Evolutionary conservation across 2,329 filamentous ascomycete species (phyloP), one percentile per base, ranked within the genome.

Genomic region (Talaromyces marneffei): DNA sequence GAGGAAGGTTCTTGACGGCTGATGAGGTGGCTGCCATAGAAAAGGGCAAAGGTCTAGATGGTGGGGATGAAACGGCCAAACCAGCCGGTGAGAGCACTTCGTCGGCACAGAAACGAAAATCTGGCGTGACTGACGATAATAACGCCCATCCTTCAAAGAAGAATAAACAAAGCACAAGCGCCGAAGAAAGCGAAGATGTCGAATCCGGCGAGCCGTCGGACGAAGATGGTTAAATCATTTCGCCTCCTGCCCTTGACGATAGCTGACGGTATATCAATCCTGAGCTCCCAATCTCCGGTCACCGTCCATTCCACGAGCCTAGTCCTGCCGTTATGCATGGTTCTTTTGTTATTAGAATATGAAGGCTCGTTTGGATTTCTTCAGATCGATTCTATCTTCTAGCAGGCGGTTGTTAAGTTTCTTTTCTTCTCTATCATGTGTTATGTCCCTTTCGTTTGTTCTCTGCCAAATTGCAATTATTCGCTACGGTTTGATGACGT

Each of bases 21-120:
- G 94, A 97, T 61, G 94, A 99, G 74, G 92, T 97, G 3, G 91
- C 92, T 5, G 88, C 89, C 56, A 92, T 96, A 80, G 92, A 96
- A 71, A 85, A 86, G 68, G 83, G 82, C 53, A 84, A 84, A 68
- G 39, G 57, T 20, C 39, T 72, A 65, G 73, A 74, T 60, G 69
- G 69, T 40, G 72, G 71, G 52, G 69, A 66, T 35, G 60, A 65
- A 55, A 65, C 65, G 40, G 66, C 65, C 31, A 75, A 72, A 63
- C 63, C 71, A 31, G 58, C 67, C 37, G 70, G 71, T 16, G 74
- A 73, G 62, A 74, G 68, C 59, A 66, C 68, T 57, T 70, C 71
- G 58, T 73, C 71, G 48, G 74, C 73, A 35, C 76, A 77, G 63
- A 84, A 84, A 70, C 76, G 82, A 61, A 84, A 83, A 69, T 80